Base-by-base conservation (phyloP, 352 stramenopile genomes). In the Globisporangium solare region DNA sequence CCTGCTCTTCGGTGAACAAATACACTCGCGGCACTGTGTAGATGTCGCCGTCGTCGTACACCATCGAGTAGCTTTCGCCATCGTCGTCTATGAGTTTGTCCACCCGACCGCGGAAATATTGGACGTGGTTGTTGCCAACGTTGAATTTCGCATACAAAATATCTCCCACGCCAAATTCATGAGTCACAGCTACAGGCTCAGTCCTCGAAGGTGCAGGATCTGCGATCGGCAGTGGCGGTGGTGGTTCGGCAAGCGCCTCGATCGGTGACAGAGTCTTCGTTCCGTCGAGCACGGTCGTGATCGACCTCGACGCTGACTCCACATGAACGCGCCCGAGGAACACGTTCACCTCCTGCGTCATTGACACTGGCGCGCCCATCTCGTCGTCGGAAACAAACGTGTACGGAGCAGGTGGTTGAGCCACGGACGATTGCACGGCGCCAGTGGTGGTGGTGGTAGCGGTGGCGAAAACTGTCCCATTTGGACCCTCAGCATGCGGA, bases 1-100 rank as follows among this genome's bases (percentile, higher is more conserved):
- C 76, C 72, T 81, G 43, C 20, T 79, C 66, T 41, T 78, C 57
- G 0, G 72, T 87, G 22, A 80, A 78, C 17, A 87, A 58, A 22
- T 64, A 82, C n/a, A 63, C 67, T 21, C 58, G 56, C 8, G 42
- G 35, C 5, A 82, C 69, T 3, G 70, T 71, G 39, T 74, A 86
- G 37, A 77, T 70, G 57, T 88, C 72, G 6, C 74, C 74, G 46
- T 83, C 76, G 41, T 88, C 74, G 51, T 84, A 88, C 37, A 74
- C 63, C 42, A 88, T 57, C 42, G 66, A 49, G 59, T 83, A 86
- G 41, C 54, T 65, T 6, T 63, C 68, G 46, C 83, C 69, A 13
- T 63, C 68, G 46, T 86, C 69, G 11, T 63, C 49, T 22, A 85
- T 53, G 40, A 73, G 53, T 35, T 81, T 68, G 5, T 68, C 53